Evolutionary conservation across 2,329 filamentous ascomycete species (phyloP).

Genomic region (Penicillium sp.): DNA sequence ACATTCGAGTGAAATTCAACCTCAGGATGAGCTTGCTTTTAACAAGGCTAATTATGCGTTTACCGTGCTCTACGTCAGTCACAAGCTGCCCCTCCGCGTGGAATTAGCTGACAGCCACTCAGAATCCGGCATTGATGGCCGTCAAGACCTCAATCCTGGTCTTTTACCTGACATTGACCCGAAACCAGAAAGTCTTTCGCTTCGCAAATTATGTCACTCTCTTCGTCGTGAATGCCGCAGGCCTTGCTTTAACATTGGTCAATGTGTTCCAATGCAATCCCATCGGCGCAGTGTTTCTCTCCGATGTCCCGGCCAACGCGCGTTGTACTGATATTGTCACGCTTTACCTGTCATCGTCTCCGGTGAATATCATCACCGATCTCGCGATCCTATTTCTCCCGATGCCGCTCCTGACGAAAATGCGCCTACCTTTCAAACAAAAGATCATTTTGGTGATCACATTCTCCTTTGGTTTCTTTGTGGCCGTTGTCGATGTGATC

Average conservation of each 20-base stretch:
- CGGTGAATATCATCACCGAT: conserved; percentile 90
- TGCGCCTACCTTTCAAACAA: conserved; percentile 80
- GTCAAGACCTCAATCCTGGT: conserved; percentile 91
- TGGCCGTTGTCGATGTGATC: conserved; percentile 83
- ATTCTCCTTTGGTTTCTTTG: conserved; percentile 84
- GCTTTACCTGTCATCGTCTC: conserved; percentile 72
- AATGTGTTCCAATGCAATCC: conserved; percentile 87
- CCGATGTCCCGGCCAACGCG: conserved; percentile 47
- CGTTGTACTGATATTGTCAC: conserved; percentile 64
- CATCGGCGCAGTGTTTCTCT: conserved; percentile 66
- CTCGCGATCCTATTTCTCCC: conserved; percentile 83
- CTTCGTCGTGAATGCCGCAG: conserved; percentile 74
- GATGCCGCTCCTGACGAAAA: conserved; percentile 82
- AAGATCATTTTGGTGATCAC: conserved; percentile 85
- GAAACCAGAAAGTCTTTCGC: conserved; percentile 74
- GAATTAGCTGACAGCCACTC: conserved; percentile 1
- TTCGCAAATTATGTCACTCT: conserved; percentile 81
- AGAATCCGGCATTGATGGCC: conserved; percentile 88
- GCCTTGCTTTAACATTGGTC: conserved; percentile 76
- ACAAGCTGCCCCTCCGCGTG: conserved; percentile 1
- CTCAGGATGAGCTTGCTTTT: conserved; percentile 32
- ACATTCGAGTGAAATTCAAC: conserved; percentile 41
- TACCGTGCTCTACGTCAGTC: conserved; percentile 59
- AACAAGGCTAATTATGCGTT: conserved; percentile 60
- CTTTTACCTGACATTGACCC: conserved; percentile 83